Evolutionary conservation across 768 basidiomycete species (phyloP).

Genomic region (Agaricus subrufescens): DNA sequence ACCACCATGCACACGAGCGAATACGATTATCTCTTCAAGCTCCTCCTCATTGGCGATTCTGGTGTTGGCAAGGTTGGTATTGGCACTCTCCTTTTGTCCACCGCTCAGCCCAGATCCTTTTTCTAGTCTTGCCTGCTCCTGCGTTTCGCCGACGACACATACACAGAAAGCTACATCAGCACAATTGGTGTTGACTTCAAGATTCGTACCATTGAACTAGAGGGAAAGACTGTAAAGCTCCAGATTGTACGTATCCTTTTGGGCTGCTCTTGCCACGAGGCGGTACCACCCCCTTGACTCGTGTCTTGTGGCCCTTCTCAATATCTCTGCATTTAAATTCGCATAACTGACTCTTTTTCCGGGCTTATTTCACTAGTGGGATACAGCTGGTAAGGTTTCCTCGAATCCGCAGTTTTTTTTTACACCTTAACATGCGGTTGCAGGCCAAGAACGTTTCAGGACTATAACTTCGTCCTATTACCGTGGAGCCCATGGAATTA

Average conservation of each 20-base stretch:
- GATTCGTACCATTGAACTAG: constrained; percentile 97
- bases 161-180: constrained; percentile 95
- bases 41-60: constrained; percentile 91
- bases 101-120: constrained; percentile 19
- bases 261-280: constrained; percentile 9
- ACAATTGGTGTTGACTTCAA: constrained; percentile 99
- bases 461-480: constrained; percentile 99
- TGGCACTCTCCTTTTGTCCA: constrained; percentile 18
- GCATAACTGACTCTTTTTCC: neutral
- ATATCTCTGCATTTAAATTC: neutral
- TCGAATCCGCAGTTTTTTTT: neutral
- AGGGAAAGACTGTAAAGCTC: constrained; percentile 97
- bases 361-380: constrained; percentile 68
- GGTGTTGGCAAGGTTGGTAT: constrained; percentile 85
- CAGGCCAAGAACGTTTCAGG: constrained; percentile 96
- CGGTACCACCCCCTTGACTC: neutral
- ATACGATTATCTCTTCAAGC: constrained; percentile 96
- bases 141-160: constrained; percentile 94
- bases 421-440: constrained; percentile 1
- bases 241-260: constrained; percentile 77
- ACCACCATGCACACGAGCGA: constrained; percentile 82
- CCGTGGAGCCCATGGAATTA: constrained; percentile 96
- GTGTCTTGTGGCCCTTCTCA: neutral
- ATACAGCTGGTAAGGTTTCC: constrained; percentile 74
- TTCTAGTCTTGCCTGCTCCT: constrained; percentile 83